Evolutionary conservation across 2,329 filamentous ascomycete genomes (phyloP).

Genomic region (Botrytis aclada): DNA sequence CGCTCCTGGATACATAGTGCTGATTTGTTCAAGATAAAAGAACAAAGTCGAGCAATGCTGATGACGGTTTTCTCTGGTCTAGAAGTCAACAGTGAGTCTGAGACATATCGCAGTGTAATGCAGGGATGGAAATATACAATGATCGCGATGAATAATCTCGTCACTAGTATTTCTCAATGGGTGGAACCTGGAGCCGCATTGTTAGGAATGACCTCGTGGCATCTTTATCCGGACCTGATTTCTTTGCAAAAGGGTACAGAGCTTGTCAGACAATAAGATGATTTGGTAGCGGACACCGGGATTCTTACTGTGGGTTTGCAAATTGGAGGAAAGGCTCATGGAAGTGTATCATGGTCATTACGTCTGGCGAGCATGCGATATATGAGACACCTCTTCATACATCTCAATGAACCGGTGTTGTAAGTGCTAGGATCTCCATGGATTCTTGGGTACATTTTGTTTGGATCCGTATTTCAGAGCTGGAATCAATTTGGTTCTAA

Average conservation of each 20-base stretch:
- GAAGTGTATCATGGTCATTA: slow-evolving; percentile 23
- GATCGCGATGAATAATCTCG: slow-evolving; percentile 26
- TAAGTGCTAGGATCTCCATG: too few relatives aligned
- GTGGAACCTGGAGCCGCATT: slow-evolving; percentile 22
- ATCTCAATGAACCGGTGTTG: too few relatives aligned
- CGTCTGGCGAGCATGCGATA: slow-evolving; percentile 18
- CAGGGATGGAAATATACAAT: slow-evolving; percentile 31
- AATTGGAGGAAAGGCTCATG: slow-evolving; percentile 11
- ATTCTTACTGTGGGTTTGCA: slow-evolving; percentile 29
- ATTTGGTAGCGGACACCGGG: background rate
- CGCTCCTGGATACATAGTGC: slow-evolving; percentile 38
- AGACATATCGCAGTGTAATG: slow-evolving; percentile 29
- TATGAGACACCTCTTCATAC: slow-evolving; percentile 22
- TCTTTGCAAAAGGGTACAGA: slow-evolving; percentile 22
- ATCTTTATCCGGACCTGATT: slow-evolving; percentile 31
- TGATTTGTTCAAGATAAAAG: slow-evolving; percentile 28
- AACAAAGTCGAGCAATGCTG: slow-evolving; percentile 32
- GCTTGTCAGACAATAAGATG: slow-evolving; percentile 27
- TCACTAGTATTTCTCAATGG: slow-evolving; percentile 29
- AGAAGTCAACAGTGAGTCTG: slow-evolving; percentile 23
- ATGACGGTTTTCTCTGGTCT: slow-evolving; percentile 31
- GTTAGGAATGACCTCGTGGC: slow-evolving; percentile 31
- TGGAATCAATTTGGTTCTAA: too few relatives aligned
- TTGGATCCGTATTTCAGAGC: too few relatives aligned
- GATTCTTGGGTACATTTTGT: too few relatives aligned